Percentiles rank a stretch among this genome's conserved stretches.
Conservation (phyloP, 495 filamentous ascomycete genomes). For the Thozetella sp. region DNA sequence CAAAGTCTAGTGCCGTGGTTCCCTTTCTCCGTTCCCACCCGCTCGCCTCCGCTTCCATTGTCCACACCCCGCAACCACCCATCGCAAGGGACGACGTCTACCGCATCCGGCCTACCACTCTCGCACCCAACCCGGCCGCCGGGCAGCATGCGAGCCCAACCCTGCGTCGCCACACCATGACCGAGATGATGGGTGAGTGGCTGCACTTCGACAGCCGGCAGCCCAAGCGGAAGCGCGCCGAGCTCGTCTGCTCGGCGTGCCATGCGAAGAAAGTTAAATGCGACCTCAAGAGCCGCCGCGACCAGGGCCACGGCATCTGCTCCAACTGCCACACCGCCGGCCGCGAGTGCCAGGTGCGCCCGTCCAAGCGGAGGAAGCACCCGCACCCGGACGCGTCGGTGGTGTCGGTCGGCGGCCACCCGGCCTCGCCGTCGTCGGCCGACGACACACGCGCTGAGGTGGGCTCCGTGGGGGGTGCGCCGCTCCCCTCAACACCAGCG, state of each 20-base stretch:
- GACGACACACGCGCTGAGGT: slow-evolving; percentile 1
- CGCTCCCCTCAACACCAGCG: neutral
- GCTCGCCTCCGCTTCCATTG: no score
- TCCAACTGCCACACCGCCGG: slow-evolving; percentile 27
- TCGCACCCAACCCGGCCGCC: no score
- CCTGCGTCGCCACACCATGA: no score
- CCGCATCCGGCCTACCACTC: no score
- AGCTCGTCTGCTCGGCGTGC: slow-evolving; percentile 32
- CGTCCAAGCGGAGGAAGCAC: slow-evolving; percentile 20
- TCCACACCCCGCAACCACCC: no score
- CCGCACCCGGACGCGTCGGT: slow-evolving; percentile 4
- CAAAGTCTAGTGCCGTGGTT: no score
- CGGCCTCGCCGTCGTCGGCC: slow-evolving; percentile 8
- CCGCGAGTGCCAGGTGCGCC: slow-evolving; percentile 21
- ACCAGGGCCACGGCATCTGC: slow-evolving; percentile 23
- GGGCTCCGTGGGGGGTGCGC: neutral
- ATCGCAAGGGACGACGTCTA: no score
- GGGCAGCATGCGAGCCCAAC: no score
- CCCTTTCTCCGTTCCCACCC: no score
- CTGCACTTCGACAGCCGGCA: slow-evolving; percentile 12
- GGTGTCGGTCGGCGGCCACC: neutral
- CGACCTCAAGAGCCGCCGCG: slow-evolving; percentile 28
- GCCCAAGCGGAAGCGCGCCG: slow-evolving; percentile 30
- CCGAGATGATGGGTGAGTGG: slow-evolving; percentile 12
- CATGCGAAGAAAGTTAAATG: slow-evolving; percentile 40